Conservation (phyloP, 1,139 yeast species). For the Yamadazyma mexicana region DNA sequence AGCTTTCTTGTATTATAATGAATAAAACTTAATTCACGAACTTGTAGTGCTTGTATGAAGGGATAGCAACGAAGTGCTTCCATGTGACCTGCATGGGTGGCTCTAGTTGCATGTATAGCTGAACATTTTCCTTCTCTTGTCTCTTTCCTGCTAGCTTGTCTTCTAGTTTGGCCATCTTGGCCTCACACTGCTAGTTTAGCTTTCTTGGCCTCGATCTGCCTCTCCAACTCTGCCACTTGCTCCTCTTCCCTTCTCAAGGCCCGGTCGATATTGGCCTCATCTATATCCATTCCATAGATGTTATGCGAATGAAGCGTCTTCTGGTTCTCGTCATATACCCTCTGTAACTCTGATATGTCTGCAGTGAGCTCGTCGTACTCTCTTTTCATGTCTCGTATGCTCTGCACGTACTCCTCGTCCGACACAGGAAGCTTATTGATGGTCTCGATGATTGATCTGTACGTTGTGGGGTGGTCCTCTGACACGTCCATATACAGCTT, state of each 20-base stretch:
- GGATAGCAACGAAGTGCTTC: too few species aligned
- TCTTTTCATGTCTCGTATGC: conserved; percentile 20
- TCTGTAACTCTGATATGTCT: conserved; percentile 31
- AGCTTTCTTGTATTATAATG: conserved; percentile 12
- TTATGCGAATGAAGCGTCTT: conserved; percentile 27
- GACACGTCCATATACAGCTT: neutral
- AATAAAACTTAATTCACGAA: conserved; percentile 5
- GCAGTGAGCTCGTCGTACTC: conserved; percentile 16
- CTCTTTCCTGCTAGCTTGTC: neutral
- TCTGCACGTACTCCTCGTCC: conserved; percentile 21
- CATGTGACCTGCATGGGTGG: too few species aligned
- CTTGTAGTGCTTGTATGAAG: too few species aligned
- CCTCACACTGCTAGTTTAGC: neutral
- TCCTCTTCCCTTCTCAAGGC: conserved; percentile 33
- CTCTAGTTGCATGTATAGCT: too few species aligned
- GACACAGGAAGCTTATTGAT: conserved; percentile 26
- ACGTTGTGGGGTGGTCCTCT: conserved; percentile 9
- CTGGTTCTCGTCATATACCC: conserved; percentile 28
- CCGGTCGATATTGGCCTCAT: conserved; percentile 29
- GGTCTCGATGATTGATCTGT: conserved; percentile 11
- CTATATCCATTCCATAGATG: conserved; percentile 11
- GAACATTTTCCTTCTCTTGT: neutral
- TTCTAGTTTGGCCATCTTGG: neutral
- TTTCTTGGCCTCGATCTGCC: conserved; percentile 18
- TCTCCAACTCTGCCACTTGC: conserved; percentile 34